A percentile compares a stretch with the other conserved stretches of the same genome.
Conservation (phyloP, 371 early-diverging fungal species). For the Mortierella sp. region DNA sequence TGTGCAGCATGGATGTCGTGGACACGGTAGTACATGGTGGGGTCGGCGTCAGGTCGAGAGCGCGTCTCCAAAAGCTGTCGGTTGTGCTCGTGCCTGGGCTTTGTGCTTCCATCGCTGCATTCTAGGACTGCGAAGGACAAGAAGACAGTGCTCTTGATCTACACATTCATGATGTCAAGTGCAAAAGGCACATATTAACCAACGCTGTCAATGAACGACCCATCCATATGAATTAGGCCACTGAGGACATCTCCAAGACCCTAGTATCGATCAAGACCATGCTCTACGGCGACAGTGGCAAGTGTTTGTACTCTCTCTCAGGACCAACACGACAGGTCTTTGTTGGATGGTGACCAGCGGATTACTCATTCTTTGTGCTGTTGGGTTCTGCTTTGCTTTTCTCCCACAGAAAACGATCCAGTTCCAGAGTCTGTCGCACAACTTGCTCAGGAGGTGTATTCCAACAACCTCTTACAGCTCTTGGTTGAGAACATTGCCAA, state of each 20-base stretch:
- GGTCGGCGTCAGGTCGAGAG: too few species aligned
- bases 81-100: background rate
- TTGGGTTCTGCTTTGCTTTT: background rate
- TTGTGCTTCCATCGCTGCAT: background rate
- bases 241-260: slow-evolving; percentile 95
- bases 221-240: slow-evolving; percentile 69
- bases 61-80: too few species aligned
- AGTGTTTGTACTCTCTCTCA: slow-evolving; percentile 12
- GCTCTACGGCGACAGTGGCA: slow-evolving; percentile 92
- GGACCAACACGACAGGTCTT: too few species aligned
- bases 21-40: too few species aligned
- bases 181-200: too few species aligned
- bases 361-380: background rate
- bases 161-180: too few species aligned
- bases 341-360: background rate
- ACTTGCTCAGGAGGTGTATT: slow-evolving; percentile 94
- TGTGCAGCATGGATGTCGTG: too few species aligned
- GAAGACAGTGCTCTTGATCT: too few species aligned
- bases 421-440: slow-evolving; percentile 93
- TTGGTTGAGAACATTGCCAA: slow-evolving; percentile 86
- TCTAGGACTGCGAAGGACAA: background rate
- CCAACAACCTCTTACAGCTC: slow-evolving; percentile 85
- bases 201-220: background rate
- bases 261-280: slow-evolving; percentile 91
- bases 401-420: slow-evolving; percentile 80